Conservation (phyloP, 2,329 filamentous ascomycete species). For the Pyricularia grisea region DNA sequence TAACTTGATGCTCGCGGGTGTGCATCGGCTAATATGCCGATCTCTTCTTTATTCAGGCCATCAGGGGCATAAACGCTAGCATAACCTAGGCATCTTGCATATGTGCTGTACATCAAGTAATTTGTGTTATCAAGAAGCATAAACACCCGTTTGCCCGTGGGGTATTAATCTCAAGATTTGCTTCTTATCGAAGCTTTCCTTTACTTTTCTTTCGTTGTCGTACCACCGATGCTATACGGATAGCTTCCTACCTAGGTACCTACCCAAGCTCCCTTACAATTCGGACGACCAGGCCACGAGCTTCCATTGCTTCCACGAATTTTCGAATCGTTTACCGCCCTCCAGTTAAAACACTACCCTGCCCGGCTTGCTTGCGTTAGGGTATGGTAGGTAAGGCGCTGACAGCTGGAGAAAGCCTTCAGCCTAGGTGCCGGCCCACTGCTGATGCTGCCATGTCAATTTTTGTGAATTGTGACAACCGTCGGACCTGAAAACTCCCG, state of each 20-base stretch:
- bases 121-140: no score
- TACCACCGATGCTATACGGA: not conserved
- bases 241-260: no score
- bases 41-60: no score
- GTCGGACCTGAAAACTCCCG: not conserved
- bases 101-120: no score
- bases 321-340: not conserved
- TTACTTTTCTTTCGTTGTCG: not conserved
- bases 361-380: not conserved
- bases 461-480: not conserved
- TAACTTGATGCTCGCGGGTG: not conserved
- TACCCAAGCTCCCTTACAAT: not conserved
- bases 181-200: not conserved
- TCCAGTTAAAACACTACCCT: not conserved
- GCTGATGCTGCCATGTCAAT: not conserved
- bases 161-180: not conserved
- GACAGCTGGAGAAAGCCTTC: not conserved
- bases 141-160: not conserved
- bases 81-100: no score
- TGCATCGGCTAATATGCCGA: not conserved
- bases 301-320: not conserved
- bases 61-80: no score
- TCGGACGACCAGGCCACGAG: not conserved
- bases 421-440: not conserved
- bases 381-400: not conserved